These are phyloP conservation scores for Coemansia sp. DNA, from an alignment of 192 early-diverging fungal genomes.

Conservation along the genomic window DNA sequence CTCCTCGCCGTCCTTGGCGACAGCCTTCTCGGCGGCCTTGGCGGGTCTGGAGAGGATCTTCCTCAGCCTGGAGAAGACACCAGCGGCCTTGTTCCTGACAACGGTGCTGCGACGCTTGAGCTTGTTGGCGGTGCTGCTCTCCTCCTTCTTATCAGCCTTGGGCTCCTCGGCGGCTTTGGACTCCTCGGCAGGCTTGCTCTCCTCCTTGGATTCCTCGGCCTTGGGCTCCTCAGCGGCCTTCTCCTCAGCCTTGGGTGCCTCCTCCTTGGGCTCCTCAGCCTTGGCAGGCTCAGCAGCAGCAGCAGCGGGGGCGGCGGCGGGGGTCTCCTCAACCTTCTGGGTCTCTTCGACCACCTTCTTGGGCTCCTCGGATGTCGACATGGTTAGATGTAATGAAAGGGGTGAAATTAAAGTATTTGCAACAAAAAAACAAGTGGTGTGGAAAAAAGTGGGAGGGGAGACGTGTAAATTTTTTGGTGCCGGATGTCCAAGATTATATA, in stretches of 20 bases:
- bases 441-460: constrained; percentile 5
- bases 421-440: constrained; percentile 7
- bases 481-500: constrained; percentile 5
- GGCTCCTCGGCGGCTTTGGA: constrained; percentile 10
- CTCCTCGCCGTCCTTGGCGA: constrained; percentile 8
- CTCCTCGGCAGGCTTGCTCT: constrained; percentile 18
- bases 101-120: constrained; percentile 52
- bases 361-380: constrained; percentile 15
- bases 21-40: constrained; percentile 33
- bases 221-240: constrained; percentile 25
- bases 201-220: constrained; percentile 14
- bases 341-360: constrained; percentile 4
- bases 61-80: constrained; percentile 46
- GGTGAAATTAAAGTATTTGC: constrained; percentile 11
- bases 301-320: constrained; percentile 9
- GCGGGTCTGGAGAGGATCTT: constrained; percentile 36
- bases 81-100: constrained; percentile 42
- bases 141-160: constrained; percentile 21
- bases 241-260: neutral
- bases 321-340: constrained; percentile 15
- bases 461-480: constrained; percentile 2
- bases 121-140: constrained; percentile 32
- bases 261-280: constrained; percentile 1
- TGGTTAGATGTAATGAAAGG: constrained; percentile 17
- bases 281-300: constrained; percentile 13